These are phyloP conservation scores for Pseudocercospora eumusae DNA, from an alignment of 2,329 filamentous ascomycete genomes.

Conservation along the genomic window DNA sequence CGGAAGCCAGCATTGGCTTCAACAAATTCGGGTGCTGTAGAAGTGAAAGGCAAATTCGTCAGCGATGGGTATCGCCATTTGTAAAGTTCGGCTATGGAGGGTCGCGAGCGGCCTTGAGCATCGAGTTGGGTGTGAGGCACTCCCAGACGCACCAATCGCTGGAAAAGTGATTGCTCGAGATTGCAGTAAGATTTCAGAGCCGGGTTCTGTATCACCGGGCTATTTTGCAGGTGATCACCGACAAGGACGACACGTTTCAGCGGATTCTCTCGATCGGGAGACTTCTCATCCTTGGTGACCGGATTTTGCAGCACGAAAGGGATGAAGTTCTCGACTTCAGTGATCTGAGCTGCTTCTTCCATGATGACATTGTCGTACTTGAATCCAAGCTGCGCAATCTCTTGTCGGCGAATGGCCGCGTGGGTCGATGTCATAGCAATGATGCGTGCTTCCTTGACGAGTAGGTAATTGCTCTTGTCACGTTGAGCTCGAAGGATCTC, in stretches of 20 bases:
- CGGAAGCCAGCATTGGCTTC: slow-evolving; percentile 87
- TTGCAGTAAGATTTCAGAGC: slow-evolving; percentile 95
- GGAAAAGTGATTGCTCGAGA: slow-evolving; percentile 92
- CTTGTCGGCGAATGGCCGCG: slow-evolving; percentile 87
- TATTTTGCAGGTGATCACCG: slow-evolving; percentile 95
- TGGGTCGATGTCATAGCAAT: slow-evolving; percentile 99
- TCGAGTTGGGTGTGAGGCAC: slow-evolving; percentile 90
- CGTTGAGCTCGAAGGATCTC: slow-evolving; percentile 85
- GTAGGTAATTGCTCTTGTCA: slow-evolving; percentile 93
- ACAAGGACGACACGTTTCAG: slow-evolving; percentile 88
- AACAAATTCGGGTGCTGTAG: slow-evolving; percentile 68
- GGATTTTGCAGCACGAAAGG: slow-evolving; percentile 84
- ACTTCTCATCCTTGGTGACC: slow-evolving; percentile 23
- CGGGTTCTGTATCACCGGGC: slow-evolving; percentile 89
- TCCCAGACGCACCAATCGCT: slow-evolving; percentile 82
- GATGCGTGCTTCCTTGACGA: slow-evolving; percentile 94
- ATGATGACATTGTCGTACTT: slow-evolving; percentile 97
- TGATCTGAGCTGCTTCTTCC: slow-evolving; percentile 98
- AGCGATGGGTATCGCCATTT: slow-evolving; percentile 87
- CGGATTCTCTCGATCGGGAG: slow-evolving; percentile 60
- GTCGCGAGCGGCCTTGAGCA: slow-evolving; percentile 86
- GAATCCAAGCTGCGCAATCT: slow-evolving; percentile 90
- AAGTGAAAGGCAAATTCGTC: slow-evolving; percentile 74
- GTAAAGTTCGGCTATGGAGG: slow-evolving; percentile 85
- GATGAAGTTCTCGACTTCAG: slow-evolving; percentile 95